Evolutionary conservation across 75 land plant genomes (phyloP).

Genomic region (Picea sitchensis): DNA sequence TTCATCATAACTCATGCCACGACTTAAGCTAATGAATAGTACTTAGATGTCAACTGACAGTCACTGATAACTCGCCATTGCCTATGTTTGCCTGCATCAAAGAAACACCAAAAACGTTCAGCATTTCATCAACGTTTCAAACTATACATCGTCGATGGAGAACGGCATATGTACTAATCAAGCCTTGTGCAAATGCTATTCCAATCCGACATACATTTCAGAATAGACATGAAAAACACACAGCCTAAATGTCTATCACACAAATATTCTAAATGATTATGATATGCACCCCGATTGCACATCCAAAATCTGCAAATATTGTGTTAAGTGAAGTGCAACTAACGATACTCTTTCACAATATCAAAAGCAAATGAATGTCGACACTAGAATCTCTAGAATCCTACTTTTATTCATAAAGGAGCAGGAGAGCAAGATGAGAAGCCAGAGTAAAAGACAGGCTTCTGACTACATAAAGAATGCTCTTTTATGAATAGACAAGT

Average conservation of each 20-base stretch:
- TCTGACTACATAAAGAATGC: too few species aligned
- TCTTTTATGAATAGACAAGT: too few species aligned
- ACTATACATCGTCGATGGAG: not conserved
- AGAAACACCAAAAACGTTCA: not conserved
- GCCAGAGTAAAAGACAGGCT: too few species aligned
- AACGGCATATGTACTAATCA: too few species aligned
- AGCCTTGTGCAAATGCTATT: not conserved
- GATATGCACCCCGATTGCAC: not conserved
- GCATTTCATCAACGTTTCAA: not conserved
- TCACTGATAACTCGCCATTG: not conserved
- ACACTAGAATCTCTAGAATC: too few species aligned
- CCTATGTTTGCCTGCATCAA: not conserved
- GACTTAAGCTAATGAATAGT: not conserved
- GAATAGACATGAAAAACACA: not conserved
- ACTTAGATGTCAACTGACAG: not conserved
- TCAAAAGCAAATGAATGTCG: too few species aligned
- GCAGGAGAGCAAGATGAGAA: too few species aligned
- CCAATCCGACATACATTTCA: not conserved
- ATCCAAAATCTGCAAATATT: not conserved
- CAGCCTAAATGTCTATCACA: not conserved
- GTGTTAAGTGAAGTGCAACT: not conserved
- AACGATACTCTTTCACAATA: too few species aligned
- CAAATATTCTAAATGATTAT: too few species aligned
- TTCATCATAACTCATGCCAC: not conserved
- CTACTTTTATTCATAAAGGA: too few species aligned